Conservation (phyloP, 805 yeast genomes). For the Nakazawaea ishiwadae region DNA sequence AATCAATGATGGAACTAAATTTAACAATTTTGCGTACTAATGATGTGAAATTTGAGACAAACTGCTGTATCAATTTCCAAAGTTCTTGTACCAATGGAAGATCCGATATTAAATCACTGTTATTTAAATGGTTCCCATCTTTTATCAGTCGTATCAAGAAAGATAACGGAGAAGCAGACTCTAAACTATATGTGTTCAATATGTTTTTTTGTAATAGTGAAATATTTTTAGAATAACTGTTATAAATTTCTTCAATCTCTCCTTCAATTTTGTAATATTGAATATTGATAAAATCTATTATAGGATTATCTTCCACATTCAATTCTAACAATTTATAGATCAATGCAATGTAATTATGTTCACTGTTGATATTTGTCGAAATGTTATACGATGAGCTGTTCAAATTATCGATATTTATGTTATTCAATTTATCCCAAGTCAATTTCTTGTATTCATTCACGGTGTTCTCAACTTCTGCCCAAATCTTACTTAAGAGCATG, state of each 20-base stretch:
- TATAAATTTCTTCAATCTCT: slow-evolving; percentile 36
- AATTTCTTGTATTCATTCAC: slow-evolving; percentile 49
- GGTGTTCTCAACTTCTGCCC: slow-evolving; percentile 50
- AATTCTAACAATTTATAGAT: slow-evolving; percentile 57
- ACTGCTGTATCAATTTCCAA: slow-evolving; percentile 48
- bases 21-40: slow-evolving; percentile 35
- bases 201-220: slow-evolving; percentile 31
- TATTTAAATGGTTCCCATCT: slow-evolving; percentile 9
- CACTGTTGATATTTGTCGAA: slow-evolving; percentile 11
- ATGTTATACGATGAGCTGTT: slow-evolving; percentile 2
- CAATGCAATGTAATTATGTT: slow-evolving; percentile 30
- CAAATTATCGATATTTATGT: slow-evolving; percentile 25
- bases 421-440: slow-evolving; percentile 46
- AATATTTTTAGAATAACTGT: slow-evolving; percentile 35
- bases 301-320: slow-evolving; percentile 62
- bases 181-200: slow-evolving; percentile 14
- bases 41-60: slow-evolving; percentile 34
- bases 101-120: slow-evolving; percentile 26
- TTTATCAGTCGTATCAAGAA: slow-evolving; percentile 9
- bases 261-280: slow-evolving; percentile 37
- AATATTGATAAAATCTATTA: slow-evolving; percentile 53
- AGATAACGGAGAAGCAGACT: slow-evolving; percentile 5
- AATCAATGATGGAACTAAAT: slow-evolving; percentile 52
- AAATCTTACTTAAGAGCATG: slow-evolving; percentile 43
- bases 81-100: slow-evolving; percentile 51